Conservation (phyloP, 352 stramenopile genomes). For the Phytopythium montanum region DNA sequence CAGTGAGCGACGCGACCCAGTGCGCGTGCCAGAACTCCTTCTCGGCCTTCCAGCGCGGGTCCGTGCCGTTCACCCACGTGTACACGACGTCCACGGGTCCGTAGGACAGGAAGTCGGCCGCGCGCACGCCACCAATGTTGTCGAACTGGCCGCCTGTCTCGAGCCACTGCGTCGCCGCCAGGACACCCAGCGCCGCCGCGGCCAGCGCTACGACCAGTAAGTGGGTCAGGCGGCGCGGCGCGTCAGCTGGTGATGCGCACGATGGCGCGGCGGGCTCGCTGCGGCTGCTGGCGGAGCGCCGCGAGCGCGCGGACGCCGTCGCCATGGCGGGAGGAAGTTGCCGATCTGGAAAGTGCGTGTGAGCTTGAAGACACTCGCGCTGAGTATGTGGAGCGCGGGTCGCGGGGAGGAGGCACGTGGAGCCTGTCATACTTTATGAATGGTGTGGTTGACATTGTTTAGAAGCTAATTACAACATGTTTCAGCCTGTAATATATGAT, state of each 20-base stretch:
- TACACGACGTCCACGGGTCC: constrained; percentile 94
- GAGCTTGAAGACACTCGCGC: background rate
- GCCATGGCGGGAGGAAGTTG: background rate
- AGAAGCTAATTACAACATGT: too few species aligned
- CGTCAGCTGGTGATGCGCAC: background rate
- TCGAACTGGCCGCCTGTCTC: background rate
- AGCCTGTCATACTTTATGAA: background rate
- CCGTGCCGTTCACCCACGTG: constrained; percentile 95
- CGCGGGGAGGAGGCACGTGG: background rate
- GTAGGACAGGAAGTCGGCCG: constrained; percentile 59
- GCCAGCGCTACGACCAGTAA: background rate
- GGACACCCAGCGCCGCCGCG: background rate
- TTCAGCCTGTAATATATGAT: background rate
- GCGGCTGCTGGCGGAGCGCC: background rate
- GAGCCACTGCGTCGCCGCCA: background rate
- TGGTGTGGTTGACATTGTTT: background rate
- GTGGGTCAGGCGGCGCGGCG: background rate
- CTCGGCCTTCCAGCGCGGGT: constrained; percentile 89
- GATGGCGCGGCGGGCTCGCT: background rate
- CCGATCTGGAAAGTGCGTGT: background rate
- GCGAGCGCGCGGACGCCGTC: constrained; percentile 8
- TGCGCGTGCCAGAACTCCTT: constrained; percentile 89
- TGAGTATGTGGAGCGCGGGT: background rate
- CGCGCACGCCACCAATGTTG: constrained; percentile 69
- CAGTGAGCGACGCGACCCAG: constrained; percentile 84